Evolutionary conservation across 2,329 filamentous ascomycete species (phyloP), one percentile per base, ranked within the genome.

Genomic region (Aspergillus carbonarius): DNA sequence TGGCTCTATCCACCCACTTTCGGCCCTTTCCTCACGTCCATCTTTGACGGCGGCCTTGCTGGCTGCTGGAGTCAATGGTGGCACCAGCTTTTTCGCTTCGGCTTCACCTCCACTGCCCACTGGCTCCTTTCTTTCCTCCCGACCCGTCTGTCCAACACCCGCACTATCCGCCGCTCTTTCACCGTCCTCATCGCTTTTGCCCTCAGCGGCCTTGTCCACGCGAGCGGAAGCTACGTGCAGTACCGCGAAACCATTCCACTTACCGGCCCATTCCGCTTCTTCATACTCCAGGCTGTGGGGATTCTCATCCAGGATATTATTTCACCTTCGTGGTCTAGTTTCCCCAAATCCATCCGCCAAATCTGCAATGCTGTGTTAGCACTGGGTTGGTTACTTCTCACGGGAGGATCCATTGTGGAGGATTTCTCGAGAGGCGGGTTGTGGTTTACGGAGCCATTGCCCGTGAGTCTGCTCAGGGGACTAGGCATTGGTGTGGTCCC

Each of bases 51-150:
- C 59, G 93, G 93, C 0, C 79, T 97, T 1, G 82, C 84, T 0
- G 93, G 92, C 0, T 89, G 88, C 76, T 98, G 93, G 93, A 88
- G 90, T 46, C 81, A 80, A 20, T 93, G 87, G 82, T 97, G 93
- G 93, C 93, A 98, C 73, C 93, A 97, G 75, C 88, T 88, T 2
- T 96, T 96, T 76, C 88, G 92, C 0, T 83, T 86, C 56, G 86
- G 85, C 64, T 72, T 60, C 54, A 60, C 40, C 74, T 68, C 62
- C 23, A 72, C 64, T 23, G 80, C 17, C 71, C 79, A 64, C 50
- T 85, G 59, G 65, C 62, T 61, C 63, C 70, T 64, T 66, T 74
- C 54, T 66, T 72, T 30, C n/a, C 60, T 58, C 12, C 66, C 54
- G 68, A 72, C 2, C 23, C 55, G 37, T 8, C 53, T 69, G 30